Evolutionary conservation across 805 yeast species (phyloP).

Genomic region (Barnettozyma wickerhamii): DNA sequence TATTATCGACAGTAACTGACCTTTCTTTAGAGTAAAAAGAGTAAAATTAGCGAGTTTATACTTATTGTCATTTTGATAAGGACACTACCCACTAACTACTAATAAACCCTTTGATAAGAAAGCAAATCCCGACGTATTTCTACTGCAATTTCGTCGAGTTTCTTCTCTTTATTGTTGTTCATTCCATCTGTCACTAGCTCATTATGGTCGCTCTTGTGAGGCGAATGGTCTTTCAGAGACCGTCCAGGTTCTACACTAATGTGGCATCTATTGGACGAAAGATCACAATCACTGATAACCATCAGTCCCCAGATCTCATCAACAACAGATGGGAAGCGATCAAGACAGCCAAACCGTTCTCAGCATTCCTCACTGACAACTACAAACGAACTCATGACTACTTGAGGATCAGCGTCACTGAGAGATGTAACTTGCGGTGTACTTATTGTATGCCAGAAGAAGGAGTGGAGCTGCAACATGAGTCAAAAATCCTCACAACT

Average conservation of each 20-base stretch:
- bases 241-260: neutral
- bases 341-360: slow-evolving; percentile 28
- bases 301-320: neutral
- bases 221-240: neutral
- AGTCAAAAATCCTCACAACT: slow-evolving; percentile 35
- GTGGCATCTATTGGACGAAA: neutral
- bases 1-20: too few species aligned
- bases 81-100: too few species aligned
- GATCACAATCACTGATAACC: neutral
- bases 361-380: slow-evolving; percentile 41
- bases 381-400: slow-evolving; percentile 44
- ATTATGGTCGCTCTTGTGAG: neutral
- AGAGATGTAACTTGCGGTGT: slow-evolving; percentile 44
- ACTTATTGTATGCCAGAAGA: slow-evolving; percentile 56
- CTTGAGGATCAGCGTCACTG: slow-evolving; percentile 47
- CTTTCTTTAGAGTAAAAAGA: too few species aligned
- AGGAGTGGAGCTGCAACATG: slow-evolving; percentile 46
- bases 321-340: slow-evolving; percentile 12
- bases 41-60: too few species aligned
- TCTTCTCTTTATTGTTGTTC: too few species aligned
- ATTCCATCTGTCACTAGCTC: too few species aligned
- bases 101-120: too few species aligned
- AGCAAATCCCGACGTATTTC: too few species aligned
- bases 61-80: too few species aligned
- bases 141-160: too few species aligned